Evolutionary conservation across 345 rosid species (phyloP), one percentile per base, ranked within the genome.

Genomic region (Tarenaya hassleriana): DNA sequence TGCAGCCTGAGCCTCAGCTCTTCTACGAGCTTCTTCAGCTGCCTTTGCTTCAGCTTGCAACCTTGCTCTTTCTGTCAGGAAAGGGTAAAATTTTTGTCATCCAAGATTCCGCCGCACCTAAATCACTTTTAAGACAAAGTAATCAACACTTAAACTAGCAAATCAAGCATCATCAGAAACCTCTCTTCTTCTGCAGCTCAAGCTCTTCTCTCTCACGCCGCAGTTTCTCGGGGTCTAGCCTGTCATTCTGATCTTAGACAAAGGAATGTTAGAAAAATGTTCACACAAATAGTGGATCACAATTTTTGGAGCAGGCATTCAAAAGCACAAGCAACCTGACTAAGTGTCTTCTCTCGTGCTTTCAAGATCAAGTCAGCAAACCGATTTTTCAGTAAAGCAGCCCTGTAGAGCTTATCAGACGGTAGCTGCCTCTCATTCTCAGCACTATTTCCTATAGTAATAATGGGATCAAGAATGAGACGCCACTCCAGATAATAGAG

Each of bases 381-480:
- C 32, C 88, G 87, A 21, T 67, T 81, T 73, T 76, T 83, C 75
- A 89, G 60, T 21, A 79, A 48, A 58, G 95, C 95, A 67, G 95
- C 95, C 27, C 95, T 88, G 73, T 83, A 81, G 14, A 70, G 72
- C 79, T 89, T 89, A 40, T 83, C 86, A 1, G 95, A 88, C 70
- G 97, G 88, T 78, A 81, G 81, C 67, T 77, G 90, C 78, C 86
- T 89, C 74, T 73, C 86, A 61, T 78, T 67, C 71, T 82, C 83
- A 76, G 79, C 79, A 75, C 69, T 80, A 80, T 82, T 83, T 81
- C 77, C 97, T 88, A 76, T 56, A 69, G 69, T 63, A 58, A 69
- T 68, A 77, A 79, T 34, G 53, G 29, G 75, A 72, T 71, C 68
- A 58, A 45, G 72, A 62, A 67, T 85, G 73, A 85, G 82, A 72